Conservation (phyloP, 768 basidiomycete species). For the Phlebiopsis flavidoalba region DNA sequence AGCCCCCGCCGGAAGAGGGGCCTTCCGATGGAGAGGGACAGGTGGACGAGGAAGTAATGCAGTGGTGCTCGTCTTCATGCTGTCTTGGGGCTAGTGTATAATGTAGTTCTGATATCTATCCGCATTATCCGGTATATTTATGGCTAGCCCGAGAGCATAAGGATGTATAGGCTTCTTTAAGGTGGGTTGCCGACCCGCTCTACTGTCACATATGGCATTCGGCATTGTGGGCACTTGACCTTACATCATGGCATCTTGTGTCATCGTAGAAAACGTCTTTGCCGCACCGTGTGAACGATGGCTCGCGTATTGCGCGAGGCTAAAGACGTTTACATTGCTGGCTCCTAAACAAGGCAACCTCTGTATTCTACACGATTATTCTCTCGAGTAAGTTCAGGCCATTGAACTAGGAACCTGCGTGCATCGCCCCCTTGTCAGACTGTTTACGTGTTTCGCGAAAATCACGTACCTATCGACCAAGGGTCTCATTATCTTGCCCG, state of each 20-base stretch:
- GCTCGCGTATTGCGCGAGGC: background rate
- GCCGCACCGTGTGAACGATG: background rate
- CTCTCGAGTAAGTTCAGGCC: conserved; percentile 56
- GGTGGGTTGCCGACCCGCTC: background rate
- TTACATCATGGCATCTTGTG: background rate
- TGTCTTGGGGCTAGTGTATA: background rate
- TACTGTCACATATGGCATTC: background rate
- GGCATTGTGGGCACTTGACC: background rate
- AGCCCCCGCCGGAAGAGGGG: conserved; percentile 63
- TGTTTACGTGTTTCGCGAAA: background rate
- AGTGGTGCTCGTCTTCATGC: background rate
- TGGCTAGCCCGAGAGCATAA: background rate
- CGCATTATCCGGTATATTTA: background rate
- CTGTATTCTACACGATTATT: conserved; percentile 42
- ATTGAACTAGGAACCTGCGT: conserved; percentile 83
- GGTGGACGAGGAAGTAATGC: conserved; percentile 36
- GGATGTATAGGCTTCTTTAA: background rate
- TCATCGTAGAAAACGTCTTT: background rate
- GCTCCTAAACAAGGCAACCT: conserved; percentile 57
- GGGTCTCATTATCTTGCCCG: conserved; percentile 75
- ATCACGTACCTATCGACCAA: conserved; percentile 69
- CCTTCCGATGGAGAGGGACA: conserved; percentile 65
- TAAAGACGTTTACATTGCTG: background rate
- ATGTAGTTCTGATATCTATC: background rate
- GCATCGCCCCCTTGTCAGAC: background rate